Evolutionary conservation across 2,329 filamentous ascomycete species (phyloP).

Genomic region (Xylariaceae sp.): DNA sequence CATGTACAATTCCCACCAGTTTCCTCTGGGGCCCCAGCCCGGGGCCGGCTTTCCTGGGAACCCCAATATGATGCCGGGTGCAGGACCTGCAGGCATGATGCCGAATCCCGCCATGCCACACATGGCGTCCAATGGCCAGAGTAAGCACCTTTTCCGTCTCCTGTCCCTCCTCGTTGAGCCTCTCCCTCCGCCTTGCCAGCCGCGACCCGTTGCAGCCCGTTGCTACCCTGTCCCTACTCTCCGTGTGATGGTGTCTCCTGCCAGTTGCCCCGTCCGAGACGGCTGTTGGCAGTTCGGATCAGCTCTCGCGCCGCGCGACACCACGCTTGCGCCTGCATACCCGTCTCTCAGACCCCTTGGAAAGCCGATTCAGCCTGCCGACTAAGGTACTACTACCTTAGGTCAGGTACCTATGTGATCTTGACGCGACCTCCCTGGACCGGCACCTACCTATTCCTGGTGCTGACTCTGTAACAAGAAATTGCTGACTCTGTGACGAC

Average conservation of each 20-base stretch:
- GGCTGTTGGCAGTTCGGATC: constrained; percentile 9
- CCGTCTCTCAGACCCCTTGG: too few species aligned
- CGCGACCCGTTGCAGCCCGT: constrained; percentile 10
- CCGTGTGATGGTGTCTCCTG: constrained; percentile 9
- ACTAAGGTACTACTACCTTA: too few species aligned
- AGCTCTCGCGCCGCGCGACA: constrained; percentile 7
- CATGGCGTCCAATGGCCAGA: constrained; percentile 53
- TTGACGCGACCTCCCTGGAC: too few species aligned
- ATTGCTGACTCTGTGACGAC: constrained; percentile 24
- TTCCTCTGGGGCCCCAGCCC: constrained; percentile 44
- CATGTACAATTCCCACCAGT: constrained; percentile 55
- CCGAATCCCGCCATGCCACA: constrained; percentile 52
- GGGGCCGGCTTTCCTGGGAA: constrained; percentile 38
- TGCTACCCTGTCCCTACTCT: constrained; percentile 3
- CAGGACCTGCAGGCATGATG: constrained; percentile 54
- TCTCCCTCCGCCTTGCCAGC: constrained; percentile 12
- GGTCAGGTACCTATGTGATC: too few species aligned
- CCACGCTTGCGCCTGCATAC: neutral
- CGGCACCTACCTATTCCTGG: too few species aligned
- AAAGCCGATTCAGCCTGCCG: too few species aligned
- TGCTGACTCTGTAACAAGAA: too few species aligned
- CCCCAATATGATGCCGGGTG: constrained; percentile 48
- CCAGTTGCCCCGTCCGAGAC: constrained; percentile 8
- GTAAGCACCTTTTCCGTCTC: constrained; percentile 34
- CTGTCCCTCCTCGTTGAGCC: constrained; percentile 17